phyloP scores from a whole-genome alignment of 345 rosid genomes.

The Cardamine resedifolia region DNA sequence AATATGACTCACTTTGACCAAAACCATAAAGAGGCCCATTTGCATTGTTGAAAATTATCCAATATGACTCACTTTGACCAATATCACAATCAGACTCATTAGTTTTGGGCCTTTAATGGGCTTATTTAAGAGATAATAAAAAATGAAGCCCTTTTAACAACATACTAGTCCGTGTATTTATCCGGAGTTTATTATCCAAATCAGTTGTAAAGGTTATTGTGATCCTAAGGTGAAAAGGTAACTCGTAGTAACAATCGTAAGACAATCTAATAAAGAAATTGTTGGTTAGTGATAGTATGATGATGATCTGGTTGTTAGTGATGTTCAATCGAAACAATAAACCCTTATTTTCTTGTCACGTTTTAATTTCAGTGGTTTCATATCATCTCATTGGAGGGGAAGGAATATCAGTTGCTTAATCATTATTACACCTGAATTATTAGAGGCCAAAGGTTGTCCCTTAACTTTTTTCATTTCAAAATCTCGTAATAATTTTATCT shows the following conservation, averaged over 20 bases:
- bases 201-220: not conserved
- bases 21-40: too few species aligned
- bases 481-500: not conserved
- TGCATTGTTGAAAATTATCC: too few species aligned
- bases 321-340: constrained; percentile 17
- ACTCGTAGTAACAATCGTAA: not conserved
- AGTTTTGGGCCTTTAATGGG: too few species aligned
- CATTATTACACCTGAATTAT: constrained; percentile 19
- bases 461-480: not conserved
- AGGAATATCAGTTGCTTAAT: constrained; percentile 2
- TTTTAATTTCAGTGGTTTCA: constrained; percentile 26
- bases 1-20: too few species aligned
- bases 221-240: not conserved
- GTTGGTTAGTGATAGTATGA: constrained; percentile 9
- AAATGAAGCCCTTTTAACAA: too few species aligned
- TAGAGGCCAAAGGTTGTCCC: constrained; percentile 5
- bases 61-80: too few species aligned
- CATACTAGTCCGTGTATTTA: not conserved
- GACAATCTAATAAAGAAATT: not conserved
- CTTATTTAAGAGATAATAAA: too few species aligned
- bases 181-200: not conserved
- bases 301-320: constrained; percentile 22
- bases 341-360: not conserved
- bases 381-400: not conserved
- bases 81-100: too few species aligned